These are phyloP conservation scores for Pinus taeda DNA, from an alignment of 75 land plant genomes.

Conservation along the genomic window DNA sequence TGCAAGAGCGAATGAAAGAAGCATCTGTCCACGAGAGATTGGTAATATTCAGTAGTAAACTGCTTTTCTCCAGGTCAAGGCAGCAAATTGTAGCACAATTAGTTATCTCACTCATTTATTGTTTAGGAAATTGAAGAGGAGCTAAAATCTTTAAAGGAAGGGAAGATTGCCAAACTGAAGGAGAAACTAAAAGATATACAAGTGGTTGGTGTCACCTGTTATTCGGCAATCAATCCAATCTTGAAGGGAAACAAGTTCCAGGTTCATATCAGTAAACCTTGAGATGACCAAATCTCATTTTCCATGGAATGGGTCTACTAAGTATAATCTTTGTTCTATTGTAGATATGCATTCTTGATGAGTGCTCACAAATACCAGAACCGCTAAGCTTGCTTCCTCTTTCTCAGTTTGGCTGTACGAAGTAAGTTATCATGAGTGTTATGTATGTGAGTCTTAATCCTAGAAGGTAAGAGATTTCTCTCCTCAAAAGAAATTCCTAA, in stretches of 20 bases:
- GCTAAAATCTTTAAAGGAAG: constrained; percentile 19
- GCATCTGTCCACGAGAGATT: constrained; percentile 7
- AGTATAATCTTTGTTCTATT: not conserved
- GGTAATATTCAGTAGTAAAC: constrained; percentile 10
- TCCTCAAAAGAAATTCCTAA: not conserved
- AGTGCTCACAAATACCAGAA: constrained; percentile 32
- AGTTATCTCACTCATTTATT: not conserved
- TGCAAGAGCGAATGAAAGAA: constrained; percentile 19
- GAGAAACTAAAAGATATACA: constrained; percentile 18
- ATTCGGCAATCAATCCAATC: constrained; percentile 10
- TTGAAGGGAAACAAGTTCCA: constrained; percentile 12
- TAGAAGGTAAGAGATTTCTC: not conserved
- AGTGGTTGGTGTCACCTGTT: constrained; percentile 34
- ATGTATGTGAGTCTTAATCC: not conserved
- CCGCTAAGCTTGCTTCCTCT: constrained; percentile 29
- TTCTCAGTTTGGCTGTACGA: constrained; percentile 22
- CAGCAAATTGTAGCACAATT: not conserved
- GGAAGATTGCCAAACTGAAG: constrained; percentile 14
- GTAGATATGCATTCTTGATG: constrained; percentile 32
- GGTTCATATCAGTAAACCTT: not conserved
- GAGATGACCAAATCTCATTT: too few species aligned
- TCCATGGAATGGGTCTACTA: too few species aligned
- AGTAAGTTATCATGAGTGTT: constrained; percentile 11
- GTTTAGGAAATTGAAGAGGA: constrained; percentile 25
- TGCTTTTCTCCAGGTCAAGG: not conserved